Percentiles rank a stretch among this genome's conserved stretches.
Conservation (phyloP, 129 eudicot species). For the Ambrosia trifida region DNA sequence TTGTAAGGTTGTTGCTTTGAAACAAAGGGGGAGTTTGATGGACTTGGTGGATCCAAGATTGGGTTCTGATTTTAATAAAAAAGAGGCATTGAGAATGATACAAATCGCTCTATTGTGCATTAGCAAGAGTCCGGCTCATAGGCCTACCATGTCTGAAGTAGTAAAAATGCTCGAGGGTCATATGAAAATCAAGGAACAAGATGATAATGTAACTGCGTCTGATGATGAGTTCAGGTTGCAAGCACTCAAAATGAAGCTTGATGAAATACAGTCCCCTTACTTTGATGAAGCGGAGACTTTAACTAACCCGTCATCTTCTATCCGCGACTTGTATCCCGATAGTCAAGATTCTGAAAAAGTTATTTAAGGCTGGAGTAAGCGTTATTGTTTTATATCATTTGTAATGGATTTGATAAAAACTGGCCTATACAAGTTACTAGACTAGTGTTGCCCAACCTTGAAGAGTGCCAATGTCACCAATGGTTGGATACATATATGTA, state of each 20-base stretch:
- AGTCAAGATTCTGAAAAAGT: background rate
- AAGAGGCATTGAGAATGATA: slow-evolving; percentile 52
- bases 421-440: no score
- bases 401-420: no score
- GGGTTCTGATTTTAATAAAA: slow-evolving; percentile 36
- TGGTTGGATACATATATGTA: no score
- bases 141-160: slow-evolving; percentile 54
- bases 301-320: no score
- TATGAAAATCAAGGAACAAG: slow-evolving; percentile 23
- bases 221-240: slow-evolving; percentile 36
- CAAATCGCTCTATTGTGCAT: slow-evolving; percentile 58
- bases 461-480: no score
- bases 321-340: slow-evolving; percentile 12
- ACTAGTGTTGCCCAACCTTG: no score
- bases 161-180: slow-evolving; percentile 49
- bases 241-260: slow-evolving; percentile 34
- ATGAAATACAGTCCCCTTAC: background rate
- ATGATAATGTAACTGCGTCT: background rate
- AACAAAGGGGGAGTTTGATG: slow-evolving; percentile 37
- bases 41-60: slow-evolving; percentile 60
- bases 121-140: slow-evolving; percentile 49
- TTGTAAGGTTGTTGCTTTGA: slow-evolving; percentile 48
- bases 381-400: no score
- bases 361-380: no score
- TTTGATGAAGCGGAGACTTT: background rate